phyloP scores from a whole-genome alignment of 208 protist species.

The Crithidia thermophila region DNA sequence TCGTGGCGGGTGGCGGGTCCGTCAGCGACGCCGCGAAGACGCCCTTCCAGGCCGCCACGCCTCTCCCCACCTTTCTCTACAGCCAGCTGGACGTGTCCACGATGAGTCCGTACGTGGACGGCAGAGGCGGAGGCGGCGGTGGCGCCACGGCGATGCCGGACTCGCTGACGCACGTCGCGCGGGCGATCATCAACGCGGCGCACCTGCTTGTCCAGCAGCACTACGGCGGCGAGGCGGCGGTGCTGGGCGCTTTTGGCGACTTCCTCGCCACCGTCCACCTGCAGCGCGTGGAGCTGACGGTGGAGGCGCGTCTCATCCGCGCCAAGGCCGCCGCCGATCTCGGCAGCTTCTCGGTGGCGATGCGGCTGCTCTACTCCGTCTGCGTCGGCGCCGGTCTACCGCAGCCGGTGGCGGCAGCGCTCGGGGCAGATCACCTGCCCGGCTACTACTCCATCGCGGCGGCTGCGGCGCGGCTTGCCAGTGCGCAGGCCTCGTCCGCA shows the following conservation, averaged over 20 bases:
- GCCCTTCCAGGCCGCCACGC: neutral
- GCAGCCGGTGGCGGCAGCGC: conserved; percentile 19
- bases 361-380: conserved; percentile 54
- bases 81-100: conserved; percentile 18
- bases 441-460: conserved; percentile 33
- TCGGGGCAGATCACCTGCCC: conserved; percentile 11
- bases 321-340: conserved; percentile 57
- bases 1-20: neutral
- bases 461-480: neutral
- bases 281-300: conserved; percentile 40
- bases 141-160: conserved; percentile 25
- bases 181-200: conserved; percentile 54
- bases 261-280: conserved; percentile 61
- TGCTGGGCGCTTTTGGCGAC: conserved; percentile 67
- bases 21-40: neutral
- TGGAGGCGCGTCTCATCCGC: conserved; percentile 67
- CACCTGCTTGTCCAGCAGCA: conserved; percentile 50
- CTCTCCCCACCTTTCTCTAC: conserved; percentile 20
- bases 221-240: conserved; percentile 52
- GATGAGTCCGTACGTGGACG: neutral
- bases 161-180: conserved; percentile 43
- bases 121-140: neutral
- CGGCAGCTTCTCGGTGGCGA: conserved; percentile 62
- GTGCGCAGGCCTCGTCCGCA: neutral
- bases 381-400: conserved; percentile 64